These are phyloP conservation scores for Chrysophaeum taylorii DNA, from an alignment of 352 stramenopile genomes.

Conservation along the genomic window DNA sequence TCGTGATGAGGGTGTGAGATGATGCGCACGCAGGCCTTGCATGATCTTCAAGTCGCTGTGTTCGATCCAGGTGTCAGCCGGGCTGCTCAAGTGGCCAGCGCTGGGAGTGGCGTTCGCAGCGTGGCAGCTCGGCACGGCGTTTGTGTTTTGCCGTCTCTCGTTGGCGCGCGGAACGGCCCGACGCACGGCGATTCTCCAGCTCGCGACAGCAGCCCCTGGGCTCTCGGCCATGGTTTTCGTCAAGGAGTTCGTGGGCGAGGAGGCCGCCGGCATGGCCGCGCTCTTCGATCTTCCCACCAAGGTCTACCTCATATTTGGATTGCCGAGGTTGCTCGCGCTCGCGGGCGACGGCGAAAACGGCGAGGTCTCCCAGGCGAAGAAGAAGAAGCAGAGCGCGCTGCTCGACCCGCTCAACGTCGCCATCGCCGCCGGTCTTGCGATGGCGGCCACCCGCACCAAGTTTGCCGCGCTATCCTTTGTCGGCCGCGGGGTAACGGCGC, in stretches of 20 bases:
- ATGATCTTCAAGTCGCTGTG: conserved; percentile 6
- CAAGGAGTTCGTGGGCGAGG: conserved; percentile 11
- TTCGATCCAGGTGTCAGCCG: background rate
- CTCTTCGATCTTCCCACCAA: conserved; percentile 8
- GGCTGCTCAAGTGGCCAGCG: background rate
- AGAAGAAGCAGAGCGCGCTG: background rate
- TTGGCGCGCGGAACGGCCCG: background rate
- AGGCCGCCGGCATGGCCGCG: background rate
- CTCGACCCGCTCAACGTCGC: conserved; percentile 10
- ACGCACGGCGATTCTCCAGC: background rate
- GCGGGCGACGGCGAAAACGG: background rate
- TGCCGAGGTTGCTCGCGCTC: background rate
- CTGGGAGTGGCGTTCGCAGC: background rate
- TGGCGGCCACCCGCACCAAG: background rate
- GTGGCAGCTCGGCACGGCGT: background rate
- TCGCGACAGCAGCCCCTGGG: conserved; percentile 1
- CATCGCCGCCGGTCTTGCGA: background rate
- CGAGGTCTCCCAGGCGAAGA: background rate
- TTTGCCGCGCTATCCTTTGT: background rate
- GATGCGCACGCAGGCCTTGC: too few relatives aligned
- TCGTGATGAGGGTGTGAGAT: too few relatives aligned
- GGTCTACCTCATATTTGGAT: background rate
- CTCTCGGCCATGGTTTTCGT: conserved; percentile 5
- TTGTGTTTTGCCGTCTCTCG: background rate
- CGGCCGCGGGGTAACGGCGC: background rate